Conservation (phyloP, 2,329 filamentous ascomycete species). For the Ambrosiella cleistominuta region DNA sequence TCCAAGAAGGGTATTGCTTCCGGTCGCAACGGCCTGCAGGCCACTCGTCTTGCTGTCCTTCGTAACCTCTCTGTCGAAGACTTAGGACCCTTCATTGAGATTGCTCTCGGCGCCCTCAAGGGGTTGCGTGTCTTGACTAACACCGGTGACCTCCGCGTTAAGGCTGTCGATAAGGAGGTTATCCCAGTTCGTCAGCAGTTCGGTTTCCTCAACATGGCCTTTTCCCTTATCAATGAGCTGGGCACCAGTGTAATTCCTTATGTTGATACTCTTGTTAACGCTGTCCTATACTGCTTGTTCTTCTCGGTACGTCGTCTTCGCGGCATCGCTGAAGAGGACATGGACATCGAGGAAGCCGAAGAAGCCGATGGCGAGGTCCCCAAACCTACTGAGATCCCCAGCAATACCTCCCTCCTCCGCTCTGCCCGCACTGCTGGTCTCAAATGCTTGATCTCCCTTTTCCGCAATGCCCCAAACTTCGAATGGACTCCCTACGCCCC, state of each 20-base stretch:
- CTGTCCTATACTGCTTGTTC: slow-evolving; percentile 66
- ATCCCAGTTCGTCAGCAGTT: slow-evolving; percentile 62
- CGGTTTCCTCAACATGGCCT: slow-evolving; percentile 81
- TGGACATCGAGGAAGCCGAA: slow-evolving; percentile 20
- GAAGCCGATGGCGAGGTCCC: slow-evolving; percentile 16
- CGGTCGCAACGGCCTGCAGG: slow-evolving; percentile 63
- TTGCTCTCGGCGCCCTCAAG: slow-evolving; percentile 57
- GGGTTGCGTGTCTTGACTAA: slow-evolving; percentile 40
- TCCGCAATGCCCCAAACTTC: slow-evolving; percentile 51
- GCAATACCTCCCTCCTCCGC: slow-evolving; percentile 41
- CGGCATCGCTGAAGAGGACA: slow-evolving; percentile 21
- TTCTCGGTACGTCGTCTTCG: slow-evolving; percentile 44
- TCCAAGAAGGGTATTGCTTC: slow-evolving; percentile 61
- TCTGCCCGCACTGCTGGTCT: slow-evolving; percentile 54
- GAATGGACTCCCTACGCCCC: slow-evolving; percentile 57
- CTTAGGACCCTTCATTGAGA: slow-evolving; percentile 63
- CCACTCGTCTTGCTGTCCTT: slow-evolving; percentile 63
- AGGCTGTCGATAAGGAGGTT: slow-evolving; percentile 38
- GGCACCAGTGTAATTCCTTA: slow-evolving; percentile 56
- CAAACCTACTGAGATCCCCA: slow-evolving; percentile 20
- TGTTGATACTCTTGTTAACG: slow-evolving; percentile 50
- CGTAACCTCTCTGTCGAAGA: slow-evolving; percentile 59
- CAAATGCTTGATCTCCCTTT: slow-evolving; percentile 66
- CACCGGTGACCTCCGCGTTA: slow-evolving; percentile 23
- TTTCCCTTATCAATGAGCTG: slow-evolving; percentile 70